Conservation (phyloP, 73 alveolate genomes). For the Stentor coeruleus region DNA sequence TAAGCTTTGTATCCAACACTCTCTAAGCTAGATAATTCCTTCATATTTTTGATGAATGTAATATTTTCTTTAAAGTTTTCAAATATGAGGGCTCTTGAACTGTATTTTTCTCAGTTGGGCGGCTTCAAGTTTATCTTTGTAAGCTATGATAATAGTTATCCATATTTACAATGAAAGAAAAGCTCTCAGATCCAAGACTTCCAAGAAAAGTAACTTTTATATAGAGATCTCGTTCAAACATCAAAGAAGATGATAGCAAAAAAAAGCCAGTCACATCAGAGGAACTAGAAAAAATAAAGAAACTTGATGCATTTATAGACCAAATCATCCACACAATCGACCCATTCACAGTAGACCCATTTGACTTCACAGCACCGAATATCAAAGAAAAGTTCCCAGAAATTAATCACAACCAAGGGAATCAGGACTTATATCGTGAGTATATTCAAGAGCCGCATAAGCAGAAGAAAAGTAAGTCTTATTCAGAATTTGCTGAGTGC, state of each 20-base stretch:
- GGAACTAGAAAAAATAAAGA: conserved; percentile 6
- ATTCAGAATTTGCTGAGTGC: conserved; percentile 18
- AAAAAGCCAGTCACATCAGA: conserved; percentile 5
- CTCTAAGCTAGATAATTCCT: no score
- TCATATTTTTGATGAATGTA: no score
- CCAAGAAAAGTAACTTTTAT: background rate
- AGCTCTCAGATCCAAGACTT: background rate
- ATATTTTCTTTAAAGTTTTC: no score
- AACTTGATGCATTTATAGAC: background rate
- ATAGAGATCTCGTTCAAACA: background rate
- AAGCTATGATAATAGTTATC: background rate
- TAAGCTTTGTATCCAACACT: no score
- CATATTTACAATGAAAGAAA: conserved; percentile 5
- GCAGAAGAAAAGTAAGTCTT: conserved; percentile 19
- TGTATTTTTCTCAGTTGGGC: no score
- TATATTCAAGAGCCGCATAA: conserved; percentile 16
- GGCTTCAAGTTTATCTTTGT: no score
- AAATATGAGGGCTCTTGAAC: no score
- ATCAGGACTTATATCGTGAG: background rate
- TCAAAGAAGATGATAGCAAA: background rate
- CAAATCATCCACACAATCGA: background rate
- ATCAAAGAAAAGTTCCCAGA: background rate
- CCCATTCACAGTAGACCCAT: conserved; percentile 13
- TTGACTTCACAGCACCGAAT: background rate
- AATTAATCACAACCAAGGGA: background rate